phyloP scores from a whole-genome alignment of 257 asterid genomes.

The Gentiana dahurica region DNA sequence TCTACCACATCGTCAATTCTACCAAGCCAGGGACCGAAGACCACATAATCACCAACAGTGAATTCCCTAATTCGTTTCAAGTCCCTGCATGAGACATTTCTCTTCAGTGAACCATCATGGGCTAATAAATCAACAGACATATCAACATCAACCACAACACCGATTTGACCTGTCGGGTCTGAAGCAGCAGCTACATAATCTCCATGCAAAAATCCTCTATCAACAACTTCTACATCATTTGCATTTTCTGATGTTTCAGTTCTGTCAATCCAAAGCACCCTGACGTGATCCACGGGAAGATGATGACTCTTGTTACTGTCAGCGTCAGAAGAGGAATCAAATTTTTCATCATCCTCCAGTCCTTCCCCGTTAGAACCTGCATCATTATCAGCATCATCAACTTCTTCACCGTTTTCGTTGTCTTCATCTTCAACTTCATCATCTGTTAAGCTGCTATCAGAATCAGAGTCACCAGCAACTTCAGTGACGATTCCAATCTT shows the following conservation, averaged over 20 bases:
- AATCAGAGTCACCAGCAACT: slow-evolving; percentile 93
- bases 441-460: slow-evolving; percentile 66
- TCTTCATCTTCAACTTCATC: slow-evolving; percentile 63
- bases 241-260: slow-evolving; percentile 55
- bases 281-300: slow-evolving; percentile 67
- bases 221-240: slow-evolving; percentile 54
- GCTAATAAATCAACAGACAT: slow-evolving; percentile 57
- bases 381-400: slow-evolving; percentile 28
- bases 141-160: slow-evolving; percentile 74
- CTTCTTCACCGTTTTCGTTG: slow-evolving; percentile 17
- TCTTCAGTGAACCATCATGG: slow-evolving; percentile 50
- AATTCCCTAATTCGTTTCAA: slow-evolving; percentile 74
- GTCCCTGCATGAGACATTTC: slow-evolving; percentile 48
- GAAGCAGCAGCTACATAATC: slow-evolving; percentile 87
- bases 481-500: slow-evolving; percentile 79
- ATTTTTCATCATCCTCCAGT: slow-evolving; percentile 18
- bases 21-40: slow-evolving; percentile 98
- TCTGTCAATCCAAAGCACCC: slow-evolving; percentile 86
- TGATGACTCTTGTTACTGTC: slow-evolving; percentile 33
- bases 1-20: slow-evolving; percentile 86
- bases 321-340: slow-evolving; percentile 24
- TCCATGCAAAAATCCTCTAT: slow-evolving; percentile 90
- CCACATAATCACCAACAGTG: slow-evolving; percentile 84
- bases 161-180: slow-evolving; percentile 92
- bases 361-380: slow-evolving; percentile 33